These are phyloP conservation scores for Hericium erinaceus DNA, from an alignment of 768 basidiomycete genomes.

Conservation along the genomic window DNA sequence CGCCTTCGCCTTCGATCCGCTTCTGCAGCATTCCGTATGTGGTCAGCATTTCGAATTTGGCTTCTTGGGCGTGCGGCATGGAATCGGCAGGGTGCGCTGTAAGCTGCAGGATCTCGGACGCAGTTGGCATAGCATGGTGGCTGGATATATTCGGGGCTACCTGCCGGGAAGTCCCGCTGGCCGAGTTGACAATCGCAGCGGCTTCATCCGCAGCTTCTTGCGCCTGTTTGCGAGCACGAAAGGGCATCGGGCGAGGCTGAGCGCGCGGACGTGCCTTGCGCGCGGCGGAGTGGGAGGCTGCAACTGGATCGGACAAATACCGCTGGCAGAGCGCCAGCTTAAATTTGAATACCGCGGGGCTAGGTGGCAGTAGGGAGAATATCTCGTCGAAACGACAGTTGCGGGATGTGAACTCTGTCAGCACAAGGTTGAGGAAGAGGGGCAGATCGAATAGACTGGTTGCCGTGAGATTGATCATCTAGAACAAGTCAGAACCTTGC, in stretches of 20 bases:
- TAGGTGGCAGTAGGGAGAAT: constrained; percentile 18
- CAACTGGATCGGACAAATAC: constrained; percentile 11
- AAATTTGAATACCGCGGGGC: constrained; percentile 18
- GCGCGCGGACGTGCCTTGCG: constrained; percentile 16
- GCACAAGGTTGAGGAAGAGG: constrained; percentile 23
- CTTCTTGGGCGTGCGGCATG: constrained; percentile 1
- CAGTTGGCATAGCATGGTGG: constrained; percentile 6
- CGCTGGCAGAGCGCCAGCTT: constrained; percentile 21
- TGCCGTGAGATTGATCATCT: constrained; percentile 27
- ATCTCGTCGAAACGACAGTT: constrained; percentile 14
- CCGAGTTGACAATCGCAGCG: not conserved
- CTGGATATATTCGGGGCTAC: not conserved
- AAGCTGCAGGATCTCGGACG: constrained; percentile 12
- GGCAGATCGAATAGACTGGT: constrained; percentile 23
- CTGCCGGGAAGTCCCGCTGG: not conserved
- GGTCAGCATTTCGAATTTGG: constrained; percentile 20
- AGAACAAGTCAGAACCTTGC: not conserved
- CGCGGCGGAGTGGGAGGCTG: not conserved
- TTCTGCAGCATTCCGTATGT: constrained; percentile 20
- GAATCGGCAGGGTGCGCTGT: constrained; percentile 1
- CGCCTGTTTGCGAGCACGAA: constrained; percentile 5
- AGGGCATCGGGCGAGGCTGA: constrained; percentile 17
- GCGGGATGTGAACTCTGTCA: constrained; percentile 17
- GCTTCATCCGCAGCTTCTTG: not conserved
- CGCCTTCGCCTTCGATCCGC: constrained; percentile 2